Conservation (phyloP, 208 protist genomes). For the Trypanosoma avium region DNA sequence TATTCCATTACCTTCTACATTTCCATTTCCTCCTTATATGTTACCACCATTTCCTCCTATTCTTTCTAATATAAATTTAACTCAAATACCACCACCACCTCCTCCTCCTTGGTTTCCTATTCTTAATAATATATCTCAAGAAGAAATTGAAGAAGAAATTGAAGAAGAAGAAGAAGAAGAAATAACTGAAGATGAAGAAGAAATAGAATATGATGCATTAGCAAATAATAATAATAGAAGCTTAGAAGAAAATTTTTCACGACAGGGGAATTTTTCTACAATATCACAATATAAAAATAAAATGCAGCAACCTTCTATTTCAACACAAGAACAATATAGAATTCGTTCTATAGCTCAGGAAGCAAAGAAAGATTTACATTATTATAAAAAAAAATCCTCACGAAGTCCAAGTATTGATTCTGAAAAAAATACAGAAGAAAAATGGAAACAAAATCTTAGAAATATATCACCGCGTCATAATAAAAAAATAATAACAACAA, state of each 20-base stretch:
- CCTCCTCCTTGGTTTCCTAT: slow-evolving; percentile 19
- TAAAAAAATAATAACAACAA: background rate
- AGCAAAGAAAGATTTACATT: slow-evolving; percentile 6
- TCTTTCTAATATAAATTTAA: background rate
- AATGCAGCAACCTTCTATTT: slow-evolving; percentile 5
- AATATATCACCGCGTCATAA: background rate
- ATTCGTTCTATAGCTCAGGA: slow-evolving; percentile 1
- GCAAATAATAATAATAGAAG: too few relatives aligned
- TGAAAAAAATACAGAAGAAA: background rate
- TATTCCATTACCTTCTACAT: slow-evolving; percentile 58
- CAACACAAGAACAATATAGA: background rate
- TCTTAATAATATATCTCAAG: background rate
- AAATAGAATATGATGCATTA: too few relatives aligned
- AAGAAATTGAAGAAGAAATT: background rate
- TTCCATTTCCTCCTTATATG: slow-evolving; percentile 51
- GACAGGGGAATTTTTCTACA: too few relatives aligned
- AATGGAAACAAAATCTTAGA: background rate
- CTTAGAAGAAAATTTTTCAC: too few relatives aligned
- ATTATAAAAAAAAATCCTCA: background rate
- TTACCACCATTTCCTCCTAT: slow-evolving; percentile 24
- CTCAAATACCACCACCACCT: slow-evolving; percentile 7
- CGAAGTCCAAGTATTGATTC: background rate
- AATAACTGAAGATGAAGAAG: background rate
- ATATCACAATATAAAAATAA: background rate
- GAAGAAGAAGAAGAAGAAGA: background rate